These are phyloP conservation scores for Ascosphaera pollenicola DNA, from an alignment of 2,329 filamentous ascomycete species.

Conservation along the genomic window DNA sequence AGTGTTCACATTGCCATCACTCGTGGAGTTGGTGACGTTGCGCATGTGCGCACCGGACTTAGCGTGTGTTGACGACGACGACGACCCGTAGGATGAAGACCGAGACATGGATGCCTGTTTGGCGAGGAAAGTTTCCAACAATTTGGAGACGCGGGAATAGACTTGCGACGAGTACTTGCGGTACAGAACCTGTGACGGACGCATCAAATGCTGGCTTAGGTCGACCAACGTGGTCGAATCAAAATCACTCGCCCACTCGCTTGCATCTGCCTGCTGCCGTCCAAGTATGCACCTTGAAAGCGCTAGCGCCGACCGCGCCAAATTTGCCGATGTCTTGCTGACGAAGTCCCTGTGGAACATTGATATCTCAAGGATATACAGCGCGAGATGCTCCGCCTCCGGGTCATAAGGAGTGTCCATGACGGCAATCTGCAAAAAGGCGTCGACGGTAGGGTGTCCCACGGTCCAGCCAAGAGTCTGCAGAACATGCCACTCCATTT, in stretches of 20 bases:
- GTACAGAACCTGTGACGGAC: conserved; percentile 43
- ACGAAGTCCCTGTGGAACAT: conserved; percentile 96
- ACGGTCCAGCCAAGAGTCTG: conserved; percentile 94
- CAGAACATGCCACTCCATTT: conserved; percentile 99
- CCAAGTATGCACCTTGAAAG: conserved; percentile 70
- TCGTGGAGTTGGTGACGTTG: no score
- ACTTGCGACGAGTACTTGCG: conserved; percentile 47
- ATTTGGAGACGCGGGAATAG: conserved; percentile 40
- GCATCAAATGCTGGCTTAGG: conserved; percentile 41
- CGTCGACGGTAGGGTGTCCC: conserved; percentile 87
- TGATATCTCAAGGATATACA: conserved; percentile 86
- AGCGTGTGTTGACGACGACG: conserved; percentile 16
- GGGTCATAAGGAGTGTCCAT: conserved; percentile 53
- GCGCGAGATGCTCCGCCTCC: conserved; percentile 83
- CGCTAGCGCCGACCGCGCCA: conserved; percentile 71
- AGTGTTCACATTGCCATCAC: no score
- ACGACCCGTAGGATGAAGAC: conserved; percentile 19
- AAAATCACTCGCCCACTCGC: conserved; percentile 45
- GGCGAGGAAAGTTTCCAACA: conserved; percentile 43
- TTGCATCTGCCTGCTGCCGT: conserved; percentile 51
- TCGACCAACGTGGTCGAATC: conserved; percentile 32
- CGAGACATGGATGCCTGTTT: conserved; percentile 35
- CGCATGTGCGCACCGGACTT: conserved; percentile 17
- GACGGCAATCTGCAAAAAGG: conserved; percentile 72
- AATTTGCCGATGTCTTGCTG: conserved; percentile 69